Conservation (phyloP, 2,329 filamentous ascomycete species). For the Anthostomella pinea region DNA sequence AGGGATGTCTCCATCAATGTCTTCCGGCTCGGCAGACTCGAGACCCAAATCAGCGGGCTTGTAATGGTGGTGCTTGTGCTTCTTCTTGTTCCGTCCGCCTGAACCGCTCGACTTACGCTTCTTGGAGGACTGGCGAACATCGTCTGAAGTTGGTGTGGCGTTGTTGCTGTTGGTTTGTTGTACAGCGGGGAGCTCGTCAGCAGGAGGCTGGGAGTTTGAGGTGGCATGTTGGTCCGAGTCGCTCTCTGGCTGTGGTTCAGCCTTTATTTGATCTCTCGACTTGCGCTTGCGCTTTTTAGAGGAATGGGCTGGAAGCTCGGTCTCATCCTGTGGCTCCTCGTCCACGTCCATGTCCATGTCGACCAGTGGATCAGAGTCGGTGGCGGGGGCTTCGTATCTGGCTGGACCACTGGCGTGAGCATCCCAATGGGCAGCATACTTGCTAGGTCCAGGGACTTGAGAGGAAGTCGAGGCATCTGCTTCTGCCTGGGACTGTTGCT, state of each 20-base stretch:
- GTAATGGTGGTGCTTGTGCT: slow-evolving; percentile 11
- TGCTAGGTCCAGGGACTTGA: slow-evolving; percentile 2
- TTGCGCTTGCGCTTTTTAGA: slow-evolving; percentile 21
- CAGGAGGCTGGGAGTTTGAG: too few species aligned
- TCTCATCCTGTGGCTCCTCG: slow-evolving; percentile 6
- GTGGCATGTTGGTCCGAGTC: neutral
- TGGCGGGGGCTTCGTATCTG: slow-evolving; percentile 7
- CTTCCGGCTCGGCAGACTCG: neutral
- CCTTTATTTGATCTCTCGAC: neutral
- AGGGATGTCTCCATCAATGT: neutral
- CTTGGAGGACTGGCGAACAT: too few species aligned
- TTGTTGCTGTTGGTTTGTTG: neutral
- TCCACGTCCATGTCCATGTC: slow-evolving; percentile 7
- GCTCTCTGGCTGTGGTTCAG: slow-evolving; percentile 1
- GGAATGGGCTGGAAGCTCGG: slow-evolving; percentile 5
- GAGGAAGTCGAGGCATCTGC: neutral
- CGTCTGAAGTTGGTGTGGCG: neutral
- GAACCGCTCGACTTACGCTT: slow-evolving; percentile 18
- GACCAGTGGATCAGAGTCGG: too few species aligned
- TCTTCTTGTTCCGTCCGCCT: slow-evolving; percentile 10
- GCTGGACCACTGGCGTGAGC: slow-evolving; percentile 6
- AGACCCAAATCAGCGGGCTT: neutral
- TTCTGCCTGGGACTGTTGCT: slow-evolving; percentile 3
- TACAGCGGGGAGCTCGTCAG: neutral
- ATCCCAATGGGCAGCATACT: slow-evolving; percentile 11